These are phyloP conservation scores for Knufia petricola DNA, from an alignment of 2,329 filamentous ascomycete species.

Conservation along the genomic window DNA sequence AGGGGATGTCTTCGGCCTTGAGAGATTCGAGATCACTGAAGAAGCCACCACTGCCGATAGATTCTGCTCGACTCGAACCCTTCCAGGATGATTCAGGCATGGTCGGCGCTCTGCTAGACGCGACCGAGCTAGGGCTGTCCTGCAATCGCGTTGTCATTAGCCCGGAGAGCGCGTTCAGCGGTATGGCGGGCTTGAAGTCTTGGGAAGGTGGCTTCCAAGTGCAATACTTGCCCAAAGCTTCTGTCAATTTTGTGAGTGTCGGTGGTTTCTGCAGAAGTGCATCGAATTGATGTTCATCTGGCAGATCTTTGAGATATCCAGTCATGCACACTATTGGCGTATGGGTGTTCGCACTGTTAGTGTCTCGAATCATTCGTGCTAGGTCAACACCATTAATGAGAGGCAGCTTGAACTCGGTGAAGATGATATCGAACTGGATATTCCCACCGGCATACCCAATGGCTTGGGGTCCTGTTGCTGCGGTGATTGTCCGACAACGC, in stretches of 20 bases:
- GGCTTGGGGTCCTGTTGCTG: conserved; percentile 80
- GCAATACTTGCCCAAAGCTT: conserved; percentile 78
- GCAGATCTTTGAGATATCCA: conserved; percentile 93
- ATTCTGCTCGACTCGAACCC: conserved; percentile 75
- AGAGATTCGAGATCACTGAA: conserved; percentile 79
- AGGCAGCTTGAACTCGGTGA: conserved; percentile 92
- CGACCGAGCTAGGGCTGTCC: conserved; percentile 74
- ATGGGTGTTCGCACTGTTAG: conserved; percentile 85
- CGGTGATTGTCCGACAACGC: conserved; percentile 85
- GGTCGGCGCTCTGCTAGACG: conserved; percentile 60
- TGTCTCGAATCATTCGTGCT: conserved; percentile 94
- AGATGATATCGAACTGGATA: conserved; percentile 97
- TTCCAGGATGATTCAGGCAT: conserved; percentile 66
- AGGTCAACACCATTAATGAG: conserved; percentile 93
- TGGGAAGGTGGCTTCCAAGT: conserved; percentile 79
- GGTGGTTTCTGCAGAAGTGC: conserved; percentile 94
- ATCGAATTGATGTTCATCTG: conserved; percentile 91
- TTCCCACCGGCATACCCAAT: conserved; percentile 91
- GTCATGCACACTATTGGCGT: conserved; percentile 96
- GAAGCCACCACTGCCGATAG: conserved; percentile 69
- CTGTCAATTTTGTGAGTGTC: conserved; percentile 79
- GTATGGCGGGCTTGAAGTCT: conserved; percentile 44
- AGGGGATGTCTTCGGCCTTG: conserved; percentile 65
- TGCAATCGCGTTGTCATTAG: conserved; percentile 35
- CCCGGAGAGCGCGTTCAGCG: conserved; percentile 31